These are phyloP conservation scores for Amanita exitialis DNA, from an alignment of 768 basidiomycete species.

Conservation along the genomic window DNA sequence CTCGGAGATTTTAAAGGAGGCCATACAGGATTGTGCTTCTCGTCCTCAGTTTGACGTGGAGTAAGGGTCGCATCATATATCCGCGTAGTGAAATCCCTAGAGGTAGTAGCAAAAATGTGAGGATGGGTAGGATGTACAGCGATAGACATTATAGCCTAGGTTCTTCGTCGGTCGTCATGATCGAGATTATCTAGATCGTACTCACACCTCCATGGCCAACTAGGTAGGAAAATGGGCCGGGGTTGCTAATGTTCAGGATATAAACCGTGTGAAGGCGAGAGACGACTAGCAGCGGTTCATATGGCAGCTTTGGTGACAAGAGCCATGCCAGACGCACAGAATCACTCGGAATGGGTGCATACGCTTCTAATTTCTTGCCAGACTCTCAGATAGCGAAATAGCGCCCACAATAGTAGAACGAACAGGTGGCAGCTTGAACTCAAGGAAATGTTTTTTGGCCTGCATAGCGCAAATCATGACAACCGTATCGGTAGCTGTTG, in stretches of 20 bases:
- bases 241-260: constrained; percentile 36
- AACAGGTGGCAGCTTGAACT: constrained; percentile 26
- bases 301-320: constrained; percentile 28
- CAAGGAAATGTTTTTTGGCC: constrained; percentile 20
- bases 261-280: constrained; percentile 45
- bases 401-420: constrained; percentile 1
- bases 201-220: constrained; percentile 70
- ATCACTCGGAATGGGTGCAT: constrained; percentile 19
- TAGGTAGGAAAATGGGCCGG: constrained; percentile 33
- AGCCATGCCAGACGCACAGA: constrained; percentile 48
- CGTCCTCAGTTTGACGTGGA: constrained; percentile 13
- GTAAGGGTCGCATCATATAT: constrained; percentile 51
- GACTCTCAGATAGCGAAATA: not conserved
- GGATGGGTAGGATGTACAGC: constrained; percentile 50
- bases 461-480: constrained; percentile 28
- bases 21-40: constrained; percentile 49
- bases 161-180: constrained; percentile 1
- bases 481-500: constrained; percentile 29
- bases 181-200: constrained; percentile 2
- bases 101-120: constrained; percentile 60
- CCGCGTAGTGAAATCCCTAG: constrained; percentile 58
- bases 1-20: constrained; percentile 38
- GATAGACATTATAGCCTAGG: constrained; percentile 56
- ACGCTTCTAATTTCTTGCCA: constrained; percentile 8
- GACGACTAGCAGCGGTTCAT: constrained; percentile 53